Evolutionary conservation across 2,329 filamentous ascomycete species (phyloP), one percentile per base, ranked within the genome.

Genomic region (Aspergillus intermedius): DNA sequence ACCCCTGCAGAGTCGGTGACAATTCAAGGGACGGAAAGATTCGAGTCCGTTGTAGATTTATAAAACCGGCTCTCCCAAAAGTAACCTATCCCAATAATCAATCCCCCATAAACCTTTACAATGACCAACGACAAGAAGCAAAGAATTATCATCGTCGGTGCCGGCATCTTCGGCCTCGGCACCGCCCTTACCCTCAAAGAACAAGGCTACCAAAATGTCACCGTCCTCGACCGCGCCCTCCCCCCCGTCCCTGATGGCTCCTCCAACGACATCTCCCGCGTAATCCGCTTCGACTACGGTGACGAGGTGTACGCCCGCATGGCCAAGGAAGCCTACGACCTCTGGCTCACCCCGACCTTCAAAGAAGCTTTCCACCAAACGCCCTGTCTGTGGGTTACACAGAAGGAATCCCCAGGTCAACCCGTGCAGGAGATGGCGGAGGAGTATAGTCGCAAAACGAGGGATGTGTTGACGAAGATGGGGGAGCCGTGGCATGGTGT

Each of bases 301-400:
- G 83, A 91, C 60, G 72, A 79, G 0, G 76, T 83, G 19, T 95
- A 95, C 68, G 80, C 88, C 2, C 69, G 74, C 10, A 80, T 95
- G 35, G 87, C 82, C 15, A 76, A 79, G 34, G 74, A 82, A 44
- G 88, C 88, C 1, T 85, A 86, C 61, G 68, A 74, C 85, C 87
- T 81, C 82, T 51, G 74, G 74, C 50, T 77, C 78, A 61, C 68
- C 66, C 56, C 79, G 73, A 54, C 56, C 5, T 48, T 59, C 41
- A 46, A 47, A 1, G 52, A 58, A 23, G 55, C 55, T 39, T 62
- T 60, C 48, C 56, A 62, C 40, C 49, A 55, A 13, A 56, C 59
- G 0, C 55, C 59, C 0, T 61, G 58, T 34, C 42, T 62, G 4
- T 62, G 60, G 60, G 51, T 60, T 0, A 54, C 53, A 12, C 60